Percentiles rank a stretch among this genome's conserved stretches.
Evolutionary conservation across 2,329 filamentous ascomycete genomes (phyloP).

Genomic region (Calonectria crousiana): DNA sequence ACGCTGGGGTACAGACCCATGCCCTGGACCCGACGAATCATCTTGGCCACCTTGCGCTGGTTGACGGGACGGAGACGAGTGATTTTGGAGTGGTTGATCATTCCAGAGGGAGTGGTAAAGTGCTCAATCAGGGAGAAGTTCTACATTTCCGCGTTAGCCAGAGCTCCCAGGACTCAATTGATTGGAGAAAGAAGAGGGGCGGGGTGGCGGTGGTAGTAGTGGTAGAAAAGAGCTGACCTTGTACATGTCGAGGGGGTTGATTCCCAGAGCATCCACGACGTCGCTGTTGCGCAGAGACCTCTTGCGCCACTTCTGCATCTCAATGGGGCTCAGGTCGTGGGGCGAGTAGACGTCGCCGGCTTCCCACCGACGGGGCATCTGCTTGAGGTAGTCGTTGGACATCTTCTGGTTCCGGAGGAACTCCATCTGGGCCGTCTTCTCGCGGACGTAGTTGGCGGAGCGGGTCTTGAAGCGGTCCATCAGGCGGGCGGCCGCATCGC

Average conservation of each 20-base stretch:
- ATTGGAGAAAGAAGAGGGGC: neutral
- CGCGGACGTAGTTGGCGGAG: slow-evolving; percentile 34
- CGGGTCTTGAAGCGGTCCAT: slow-evolving; percentile 43
- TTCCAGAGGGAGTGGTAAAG: slow-evolving; percentile 85
- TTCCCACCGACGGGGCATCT: slow-evolving; percentile 79
- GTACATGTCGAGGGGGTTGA: slow-evolving; percentile 88
- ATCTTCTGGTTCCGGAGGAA: slow-evolving; percentile 54
- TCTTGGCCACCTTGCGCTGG: slow-evolving; percentile 93
- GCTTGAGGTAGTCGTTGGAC: slow-evolving; percentile 67
- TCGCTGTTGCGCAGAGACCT: slow-evolving; percentile 72
- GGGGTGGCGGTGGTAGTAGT: too few relatives aligned
- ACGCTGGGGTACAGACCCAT: slow-evolving; percentile 93
- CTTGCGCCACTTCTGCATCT: slow-evolving; percentile 85
- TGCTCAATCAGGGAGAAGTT: slow-evolving; percentile 95
- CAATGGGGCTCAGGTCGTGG: slow-evolving; percentile 82
- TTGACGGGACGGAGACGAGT: slow-evolving; percentile 90
- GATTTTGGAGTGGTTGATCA: slow-evolving; percentile 80
- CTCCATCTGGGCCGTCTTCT: slow-evolving; percentile 52
- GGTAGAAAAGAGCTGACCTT: slow-evolving; percentile 68
- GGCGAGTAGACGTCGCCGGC: slow-evolving; percentile 90
- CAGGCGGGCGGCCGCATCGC: slow-evolving; percentile 46
- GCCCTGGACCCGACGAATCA: slow-evolving; percentile 88
- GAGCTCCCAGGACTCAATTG: neutral
- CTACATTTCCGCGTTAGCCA: slow-evolving; percentile 57
- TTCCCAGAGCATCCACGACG: slow-evolving; percentile 81